Percentiles rank a stretch among this genome's conserved stretches.
Evolutionary conservation across 345 rosid species (phyloP).

Genomic region (Lenwebbia sp.): DNA sequence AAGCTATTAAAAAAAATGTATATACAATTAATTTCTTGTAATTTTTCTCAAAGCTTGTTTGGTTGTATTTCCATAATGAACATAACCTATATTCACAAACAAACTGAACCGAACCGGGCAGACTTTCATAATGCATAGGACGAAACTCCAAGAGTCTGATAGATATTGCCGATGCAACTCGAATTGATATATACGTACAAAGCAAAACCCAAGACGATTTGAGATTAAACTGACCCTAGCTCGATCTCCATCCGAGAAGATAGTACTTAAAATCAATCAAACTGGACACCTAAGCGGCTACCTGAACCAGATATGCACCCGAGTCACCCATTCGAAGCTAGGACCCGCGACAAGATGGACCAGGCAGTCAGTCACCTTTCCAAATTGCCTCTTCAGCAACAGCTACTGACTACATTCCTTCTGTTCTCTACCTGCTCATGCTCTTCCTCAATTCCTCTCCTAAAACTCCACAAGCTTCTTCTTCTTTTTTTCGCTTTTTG

Average conservation of each 20-base stretch:
- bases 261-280: background rate
- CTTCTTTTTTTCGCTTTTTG: background rate
- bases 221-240: background rate
- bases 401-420: background rate
- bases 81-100: background rate
- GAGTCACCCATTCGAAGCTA: background rate
- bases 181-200: background rate
- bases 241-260: background rate
- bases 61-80: background rate
- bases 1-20: no score
- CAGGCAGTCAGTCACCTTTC: background rate
- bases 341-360: background rate
- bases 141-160: background rate
- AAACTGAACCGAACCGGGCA: background rate
- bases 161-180: background rate
- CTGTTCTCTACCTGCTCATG: background rate
- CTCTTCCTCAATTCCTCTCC: background rate
- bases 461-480: background rate
- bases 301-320: background rate
- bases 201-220: background rate
- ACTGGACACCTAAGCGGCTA: background rate
- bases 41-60: background rate
- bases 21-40: no score
- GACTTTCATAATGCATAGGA: fast-evolving
- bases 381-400: background rate